Percentiles rank a stretch among this genome's conserved stretches.
These are phyloP conservation scores for Triticum turgidum DNA, from an alignment of 176 grass and related monocot genomes.

Conservation along the genomic window DNA sequence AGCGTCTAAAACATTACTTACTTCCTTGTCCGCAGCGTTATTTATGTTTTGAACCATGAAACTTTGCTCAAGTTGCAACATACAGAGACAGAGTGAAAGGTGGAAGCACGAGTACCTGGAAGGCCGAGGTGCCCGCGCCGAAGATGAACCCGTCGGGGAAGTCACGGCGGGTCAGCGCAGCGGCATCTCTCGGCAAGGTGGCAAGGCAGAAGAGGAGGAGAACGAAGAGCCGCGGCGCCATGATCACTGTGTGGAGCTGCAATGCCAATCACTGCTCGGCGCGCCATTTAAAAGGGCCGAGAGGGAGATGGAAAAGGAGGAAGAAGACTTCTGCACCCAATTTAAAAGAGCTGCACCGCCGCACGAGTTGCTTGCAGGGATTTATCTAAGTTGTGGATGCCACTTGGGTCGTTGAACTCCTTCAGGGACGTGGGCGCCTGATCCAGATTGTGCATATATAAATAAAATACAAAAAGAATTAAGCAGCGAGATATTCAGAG, in stretches of 20 bases:
- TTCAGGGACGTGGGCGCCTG: no score
- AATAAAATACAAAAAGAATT: no score
- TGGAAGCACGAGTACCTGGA: neutral
- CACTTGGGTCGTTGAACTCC: neutral
- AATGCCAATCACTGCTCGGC: neutral
- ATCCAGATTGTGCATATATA: no score
- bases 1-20: neutral
- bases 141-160: neutral
- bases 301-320: neutral
- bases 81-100: neutral
- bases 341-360: no score
- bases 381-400: neutral
- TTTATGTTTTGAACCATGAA: no score
- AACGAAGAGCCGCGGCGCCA: neutral
- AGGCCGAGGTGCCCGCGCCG: slow-evolving; percentile 26
- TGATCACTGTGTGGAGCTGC: neutral
- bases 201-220: neutral
- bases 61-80: neutral
- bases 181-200: neutral
- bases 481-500: neutral
- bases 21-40: no score
- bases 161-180: neutral
- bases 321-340: neutral
- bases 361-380: neutral
- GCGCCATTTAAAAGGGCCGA: neutral